Percentiles rank a stretch among this genome's conserved stretches.
Conservation (phyloP, 202 grass and related monocot genomes). For the Thinopyrum obtusiflorum region DNA sequence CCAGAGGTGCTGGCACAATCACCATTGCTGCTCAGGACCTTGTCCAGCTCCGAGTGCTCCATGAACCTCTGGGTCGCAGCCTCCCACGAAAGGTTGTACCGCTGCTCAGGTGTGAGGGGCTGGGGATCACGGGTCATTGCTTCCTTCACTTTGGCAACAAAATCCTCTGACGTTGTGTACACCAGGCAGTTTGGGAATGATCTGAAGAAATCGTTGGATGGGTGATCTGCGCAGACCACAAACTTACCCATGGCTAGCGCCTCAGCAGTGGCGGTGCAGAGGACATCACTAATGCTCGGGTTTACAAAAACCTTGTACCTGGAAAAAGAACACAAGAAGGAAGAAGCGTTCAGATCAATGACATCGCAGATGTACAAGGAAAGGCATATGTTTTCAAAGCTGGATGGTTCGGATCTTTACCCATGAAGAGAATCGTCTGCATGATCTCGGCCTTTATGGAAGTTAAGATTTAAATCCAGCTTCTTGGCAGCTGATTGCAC, state of each 20-base stretch:
- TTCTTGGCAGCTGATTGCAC: conserved; percentile 66
- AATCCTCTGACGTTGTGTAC: conserved; percentile 83
- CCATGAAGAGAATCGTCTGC: conserved; percentile 83
- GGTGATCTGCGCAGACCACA: conserved; percentile 87
- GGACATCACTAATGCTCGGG: conserved; percentile 86
- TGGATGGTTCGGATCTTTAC: conserved; percentile 7
- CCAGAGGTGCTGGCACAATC: not conserved
- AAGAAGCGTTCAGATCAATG: not conserved
- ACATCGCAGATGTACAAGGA: not conserved
- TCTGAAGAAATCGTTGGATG: conserved; percentile 89
- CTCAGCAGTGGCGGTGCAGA: conserved; percentile 90
- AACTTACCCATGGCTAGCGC: conserved; percentile 93
- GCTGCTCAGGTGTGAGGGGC: conserved; percentile 72
- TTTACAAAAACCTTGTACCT: conserved; percentile 96
- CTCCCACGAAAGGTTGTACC: conserved; percentile 86
- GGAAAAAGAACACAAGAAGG: conserved; percentile 12
- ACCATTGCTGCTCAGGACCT: conserved; percentile 45
- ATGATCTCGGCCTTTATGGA: conserved; percentile 82
- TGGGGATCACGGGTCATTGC: conserved; percentile 74
- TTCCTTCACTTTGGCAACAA: conserved; percentile 74
- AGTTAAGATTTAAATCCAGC: conserved; percentile 81
- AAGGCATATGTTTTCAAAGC: not conserved
- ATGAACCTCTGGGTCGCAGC: conserved; percentile 87
- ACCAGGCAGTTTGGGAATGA: conserved; percentile 78
- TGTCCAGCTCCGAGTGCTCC: conserved; percentile 79